Base-by-base conservation (phyloP, 495 filamentous ascomycete species). In the Barbatosphaeria neglecta region DNA sequence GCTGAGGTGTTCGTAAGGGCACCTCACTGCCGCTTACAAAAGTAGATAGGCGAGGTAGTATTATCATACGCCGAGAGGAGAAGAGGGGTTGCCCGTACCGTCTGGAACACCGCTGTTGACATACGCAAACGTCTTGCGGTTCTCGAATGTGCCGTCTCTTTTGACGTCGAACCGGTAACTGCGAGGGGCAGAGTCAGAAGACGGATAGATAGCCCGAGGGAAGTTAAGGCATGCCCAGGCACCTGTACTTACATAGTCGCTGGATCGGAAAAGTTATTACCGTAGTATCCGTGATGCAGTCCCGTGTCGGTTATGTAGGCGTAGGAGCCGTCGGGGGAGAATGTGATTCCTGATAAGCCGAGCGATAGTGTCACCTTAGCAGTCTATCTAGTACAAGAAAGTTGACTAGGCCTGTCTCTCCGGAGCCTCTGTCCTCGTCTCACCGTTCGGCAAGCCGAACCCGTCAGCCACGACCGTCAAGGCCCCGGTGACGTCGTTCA, bases 221-320 rank as follows among this genome's bases (percentile, higher is more conserved):
- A 13, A 13, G n/a, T n/a, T n/a, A n/a, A n/a, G n/a, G n/a, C n/a
- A n/a, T n/a, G n/a, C n/a, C n/a, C n/a, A 33, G 28, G 7, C 28
- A 33, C 33, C 18, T 37, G 6, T 6, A 43, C 64, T 42, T 51
- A 71, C 67, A 73, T 64, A 46, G 57, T 66, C 1, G 68, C 49
- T 0, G 67, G 62, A 22, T 49, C 47, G 6, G 54, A 45, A 6
- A 58, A 53, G 38, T 69, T 64, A 19, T 50, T 52, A 5, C 65
- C 67, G 40, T 65, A 68, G 47, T 69, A 62, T 0, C 60, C 73
- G 18, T 64, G 63, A 15, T 62, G 50, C 16, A 63, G 47, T 17
- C 72, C 76, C 2, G 74, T 79, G 59, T 83, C 79, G 25, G 75
- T 70, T 6, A 83, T 51, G 49, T 83, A 81, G 1, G 69, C 61